phyloP scores from a whole-genome alignment of 108 stramenopile genomes.

The Cyclotella sp. region DNA sequence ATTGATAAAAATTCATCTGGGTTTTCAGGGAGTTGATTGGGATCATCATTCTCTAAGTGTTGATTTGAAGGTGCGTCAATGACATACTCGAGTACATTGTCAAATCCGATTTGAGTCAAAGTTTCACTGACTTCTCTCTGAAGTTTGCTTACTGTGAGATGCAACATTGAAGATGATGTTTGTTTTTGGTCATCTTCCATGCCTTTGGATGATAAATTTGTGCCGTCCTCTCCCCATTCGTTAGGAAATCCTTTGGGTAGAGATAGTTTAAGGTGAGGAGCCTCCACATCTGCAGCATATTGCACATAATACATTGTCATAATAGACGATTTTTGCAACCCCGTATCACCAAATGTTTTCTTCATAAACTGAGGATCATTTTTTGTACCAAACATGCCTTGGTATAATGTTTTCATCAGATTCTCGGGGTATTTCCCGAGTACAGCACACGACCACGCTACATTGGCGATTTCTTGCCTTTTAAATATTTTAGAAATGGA shows the following conservation, averaged over 20 bases:
- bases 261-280: conserved; percentile 45
- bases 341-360: conserved; percentile 38
- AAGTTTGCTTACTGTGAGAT: conserved; percentile 66
- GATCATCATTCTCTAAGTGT: conserved; percentile 50
- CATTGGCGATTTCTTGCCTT: conserved; percentile 73
- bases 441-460: conserved; percentile 36
- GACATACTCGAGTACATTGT: conserved; percentile 71
- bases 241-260: conserved; percentile 72
- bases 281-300: conserved; percentile 63
- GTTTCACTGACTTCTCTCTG: conserved; percentile 65
- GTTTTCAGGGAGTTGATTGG: conserved; percentile 44
- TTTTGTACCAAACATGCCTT: conserved; percentile 67
- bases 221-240: conserved; percentile 58
- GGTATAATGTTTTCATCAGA: conserved; percentile 64
- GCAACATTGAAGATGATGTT: conserved; percentile 48
- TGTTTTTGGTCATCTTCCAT: conserved; percentile 45
- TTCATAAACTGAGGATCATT: conserved; percentile 50
- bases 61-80: conserved; percentile 60
- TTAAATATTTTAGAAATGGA: conserved; percentile 66
- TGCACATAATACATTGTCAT: conserved; percentile 65
- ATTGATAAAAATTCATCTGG: conserved; percentile 67
- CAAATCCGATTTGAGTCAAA: conserved; percentile 73
- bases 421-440: conserved; percentile 63
- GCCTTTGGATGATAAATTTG: conserved; percentile 9
- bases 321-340: conserved; percentile 46